Evolutionary conservation across 1,139 yeast genomes (phyloP).

Genomic region (Candida sp.): DNA sequence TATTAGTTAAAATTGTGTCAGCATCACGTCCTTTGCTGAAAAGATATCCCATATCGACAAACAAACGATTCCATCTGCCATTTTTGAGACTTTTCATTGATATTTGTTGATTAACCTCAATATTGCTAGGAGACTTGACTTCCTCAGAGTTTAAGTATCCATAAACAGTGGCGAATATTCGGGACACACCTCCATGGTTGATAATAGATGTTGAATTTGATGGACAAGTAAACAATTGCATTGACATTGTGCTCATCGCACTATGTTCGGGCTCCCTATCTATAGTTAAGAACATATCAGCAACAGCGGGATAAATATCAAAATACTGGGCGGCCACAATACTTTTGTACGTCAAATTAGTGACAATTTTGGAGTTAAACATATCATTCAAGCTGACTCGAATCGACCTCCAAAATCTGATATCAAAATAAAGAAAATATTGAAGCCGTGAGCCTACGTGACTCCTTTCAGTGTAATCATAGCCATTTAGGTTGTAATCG

Average conservation of each 20-base stretch:
- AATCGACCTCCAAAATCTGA: constrained; percentile 69
- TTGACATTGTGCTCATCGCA: constrained; percentile 69
- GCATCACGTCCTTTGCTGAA: constrained; percentile 66
- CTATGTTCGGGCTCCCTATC: constrained; percentile 86
- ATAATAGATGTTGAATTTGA: constrained; percentile 69
- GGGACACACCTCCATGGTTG: constrained; percentile 67
- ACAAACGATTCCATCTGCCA: constrained; percentile 80
- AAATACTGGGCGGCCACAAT: constrained; percentile 76
- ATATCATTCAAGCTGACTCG: constrained; percentile 64
- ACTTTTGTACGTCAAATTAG: constrained; percentile 57
- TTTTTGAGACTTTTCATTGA: constrained; percentile 58
- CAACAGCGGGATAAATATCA: constrained; percentile 76
- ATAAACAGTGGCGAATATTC: constrained; percentile 64
- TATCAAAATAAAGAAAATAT: constrained; percentile 65
- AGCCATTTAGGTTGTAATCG: constrained; percentile 34
- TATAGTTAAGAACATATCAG: constrained; percentile 65
- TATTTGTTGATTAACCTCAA: constrained; percentile 39
- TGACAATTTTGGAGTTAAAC: constrained; percentile 66
- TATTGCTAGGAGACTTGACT: constrained; percentile 45
- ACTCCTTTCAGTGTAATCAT: constrained; percentile 20
- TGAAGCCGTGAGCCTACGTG: constrained; percentile 74
- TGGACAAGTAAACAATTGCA: constrained; percentile 87
- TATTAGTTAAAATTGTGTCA: constrained; percentile 28
- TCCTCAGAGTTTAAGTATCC: constrained; percentile 60
- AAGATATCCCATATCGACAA: constrained; percentile 80